Percentiles rank a stretch among this genome's conserved stretches.
Conservation (phyloP, 371 early-diverging fungal species). For the Rhizopus microsporus region DNA sequence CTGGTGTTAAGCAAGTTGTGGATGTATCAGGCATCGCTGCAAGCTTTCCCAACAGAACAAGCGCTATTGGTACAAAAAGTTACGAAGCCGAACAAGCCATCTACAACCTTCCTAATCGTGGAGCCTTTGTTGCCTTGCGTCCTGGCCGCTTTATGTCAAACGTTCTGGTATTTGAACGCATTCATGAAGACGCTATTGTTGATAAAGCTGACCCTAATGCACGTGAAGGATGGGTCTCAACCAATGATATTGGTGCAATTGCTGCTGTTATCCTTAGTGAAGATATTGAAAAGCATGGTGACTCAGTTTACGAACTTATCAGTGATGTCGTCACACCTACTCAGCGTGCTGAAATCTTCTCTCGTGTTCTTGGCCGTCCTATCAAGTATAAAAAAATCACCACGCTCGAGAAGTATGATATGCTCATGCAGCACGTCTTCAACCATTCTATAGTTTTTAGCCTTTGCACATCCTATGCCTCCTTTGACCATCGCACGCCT, state of each 20-base stretch:
- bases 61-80: slow-evolving; percentile 14
- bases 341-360: slow-evolving; percentile 3
- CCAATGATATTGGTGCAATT: slow-evolving; percentile 20
- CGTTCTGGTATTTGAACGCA: not conserved
- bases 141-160: slow-evolving; percentile 3
- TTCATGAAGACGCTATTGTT: not conserved
- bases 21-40: slow-evolving; percentile 26
- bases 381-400: not conserved
- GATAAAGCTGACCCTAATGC: not conserved
- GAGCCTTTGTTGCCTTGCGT: slow-evolving; percentile 2
- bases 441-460: not conserved
- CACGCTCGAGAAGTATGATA: not conserved
- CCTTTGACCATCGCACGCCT: not conserved
- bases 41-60: slow-evolving; percentile 18
- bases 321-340: slow-evolving; percentile 1
- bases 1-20: slow-evolving; percentile 37
- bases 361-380: slow-evolving; percentile 4
- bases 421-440: not conserved
- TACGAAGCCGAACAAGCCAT: slow-evolving; percentile 26
- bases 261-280: slow-evolving; percentile 21
- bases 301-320: slow-evolving; percentile 14
- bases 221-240: slow-evolving; percentile 6
- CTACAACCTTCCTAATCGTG: slow-evolving; percentile 21
- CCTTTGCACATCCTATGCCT: not conserved
- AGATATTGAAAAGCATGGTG: slow-evolving; percentile 14